A percentile compares a stretch with the other conserved stretches of the same genome.
Conservation (phyloP, 352 stramenopile genomes). For the Thraustochytrium sp. region DNA sequence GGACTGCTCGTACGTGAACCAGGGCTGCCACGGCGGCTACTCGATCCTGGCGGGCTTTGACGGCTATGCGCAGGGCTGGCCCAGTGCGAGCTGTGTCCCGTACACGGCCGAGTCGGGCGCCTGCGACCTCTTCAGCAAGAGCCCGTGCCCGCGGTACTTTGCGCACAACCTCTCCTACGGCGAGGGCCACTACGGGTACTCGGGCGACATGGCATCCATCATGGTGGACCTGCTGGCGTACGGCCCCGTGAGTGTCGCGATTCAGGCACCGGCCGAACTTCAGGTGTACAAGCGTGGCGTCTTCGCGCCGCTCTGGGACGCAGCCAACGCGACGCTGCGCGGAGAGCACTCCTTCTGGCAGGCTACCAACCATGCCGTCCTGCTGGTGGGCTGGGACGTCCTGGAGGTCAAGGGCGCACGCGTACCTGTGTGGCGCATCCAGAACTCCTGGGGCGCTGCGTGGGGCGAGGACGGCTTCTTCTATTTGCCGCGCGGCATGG, state of each 20-base stretch:
- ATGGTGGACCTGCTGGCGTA: slow-evolving; percentile 37
- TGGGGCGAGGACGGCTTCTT: slow-evolving; percentile 87
- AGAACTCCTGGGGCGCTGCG: slow-evolving; percentile 83
- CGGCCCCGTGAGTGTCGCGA: neutral
- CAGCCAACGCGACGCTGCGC: neutral
- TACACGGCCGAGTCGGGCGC: neutral
- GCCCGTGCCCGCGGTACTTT: neutral
- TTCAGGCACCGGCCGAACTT: neutral
- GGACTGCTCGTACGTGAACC: slow-evolving; percentile 42
- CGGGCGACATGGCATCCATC: neutral
- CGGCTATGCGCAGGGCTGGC: neutral
- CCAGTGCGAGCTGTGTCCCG: neutral
- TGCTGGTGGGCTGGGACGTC: slow-evolving; percentile 69
- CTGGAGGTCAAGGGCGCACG: slow-evolving; percentile 72
- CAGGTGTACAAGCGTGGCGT: slow-evolving; percentile 13
- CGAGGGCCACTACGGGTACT: neutral
- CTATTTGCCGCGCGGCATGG: slow-evolving; percentile 76
- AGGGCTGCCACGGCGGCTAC: slow-evolving; percentile 45
- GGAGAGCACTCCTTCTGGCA: slow-evolving; percentile 11
- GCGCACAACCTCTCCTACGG: neutral
- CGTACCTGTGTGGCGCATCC: slow-evolving; percentile 73
- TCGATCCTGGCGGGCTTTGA: slow-evolving; percentile 21
- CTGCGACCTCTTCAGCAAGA: neutral
- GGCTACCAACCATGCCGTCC: slow-evolving; percentile 68
- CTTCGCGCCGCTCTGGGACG: neutral